phyloP scores from a whole-genome alignment of 2,329 filamentous ascomycete species.

The Pseudogymnoascus sp. region DNA sequence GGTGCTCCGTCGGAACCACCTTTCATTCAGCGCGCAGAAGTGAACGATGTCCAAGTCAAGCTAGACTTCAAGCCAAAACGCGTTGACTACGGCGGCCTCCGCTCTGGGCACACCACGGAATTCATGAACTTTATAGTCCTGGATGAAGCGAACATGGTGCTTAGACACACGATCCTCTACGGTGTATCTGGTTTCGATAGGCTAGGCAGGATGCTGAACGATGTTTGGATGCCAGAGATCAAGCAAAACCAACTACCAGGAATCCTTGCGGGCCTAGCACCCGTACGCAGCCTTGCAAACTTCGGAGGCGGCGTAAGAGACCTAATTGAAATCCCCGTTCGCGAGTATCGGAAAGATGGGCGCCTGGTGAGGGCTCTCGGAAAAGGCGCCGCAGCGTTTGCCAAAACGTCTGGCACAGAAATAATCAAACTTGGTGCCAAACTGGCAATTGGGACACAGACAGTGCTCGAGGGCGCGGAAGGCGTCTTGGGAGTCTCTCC shows the following conservation, averaged over 20 bases:
- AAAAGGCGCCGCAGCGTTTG: conserved; percentile 85
- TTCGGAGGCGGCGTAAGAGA: conserved; percentile 83
- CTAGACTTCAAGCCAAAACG: conserved; percentile 97
- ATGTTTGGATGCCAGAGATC: conserved; percentile 95
- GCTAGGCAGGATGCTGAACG: conserved; percentile 82
- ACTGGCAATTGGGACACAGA: conserved; percentile 89
- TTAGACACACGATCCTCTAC: conserved; percentile 87
- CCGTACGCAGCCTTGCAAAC: conserved; percentile 84
- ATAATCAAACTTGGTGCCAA: conserved; percentile 93
- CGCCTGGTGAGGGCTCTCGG: conserved; percentile 85
- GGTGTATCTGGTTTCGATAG: conserved; percentile 87
- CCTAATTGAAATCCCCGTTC: conserved; percentile 81
- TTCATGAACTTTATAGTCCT: conserved; percentile 98
- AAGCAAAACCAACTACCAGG: conserved; percentile 81
- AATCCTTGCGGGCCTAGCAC: conserved; percentile 81
- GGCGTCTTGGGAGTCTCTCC: conserved; percentile 53
- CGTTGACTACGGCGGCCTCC: conserved; percentile 89
- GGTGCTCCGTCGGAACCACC: conserved; percentile 61
- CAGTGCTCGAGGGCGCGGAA: conserved; percentile 84
- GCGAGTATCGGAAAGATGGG: conserved; percentile 90
- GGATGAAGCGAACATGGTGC: conserved; percentile 77
- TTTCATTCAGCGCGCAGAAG: conserved; percentile 84
- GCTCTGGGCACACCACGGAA: conserved; percentile 90
- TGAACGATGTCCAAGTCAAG: conserved; percentile 75
- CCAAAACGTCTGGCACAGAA: conserved; percentile 87